Conservation (phyloP, 225 moss, liverwort and hornwort species). For the Physcomitrellopsis africana region DNA sequence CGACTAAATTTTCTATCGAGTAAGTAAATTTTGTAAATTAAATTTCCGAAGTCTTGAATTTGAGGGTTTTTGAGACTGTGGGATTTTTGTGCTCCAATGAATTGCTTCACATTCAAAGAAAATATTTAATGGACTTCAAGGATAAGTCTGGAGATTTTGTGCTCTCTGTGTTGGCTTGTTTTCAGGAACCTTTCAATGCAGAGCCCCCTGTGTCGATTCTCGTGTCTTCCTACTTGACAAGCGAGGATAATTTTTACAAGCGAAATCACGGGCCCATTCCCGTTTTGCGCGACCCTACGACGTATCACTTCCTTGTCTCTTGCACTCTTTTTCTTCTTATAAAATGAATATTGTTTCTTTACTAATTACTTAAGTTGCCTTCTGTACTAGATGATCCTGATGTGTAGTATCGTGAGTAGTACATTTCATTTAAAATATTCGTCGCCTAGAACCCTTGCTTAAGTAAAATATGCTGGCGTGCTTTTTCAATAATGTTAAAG, state of each 20-base stretch:
- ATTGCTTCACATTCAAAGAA: constrained; percentile 1
- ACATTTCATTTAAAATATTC: constrained; percentile 14
- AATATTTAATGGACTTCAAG: not conserved
- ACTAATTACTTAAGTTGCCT: not conserved
- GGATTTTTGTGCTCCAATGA: not conserved
- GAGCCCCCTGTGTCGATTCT: constrained; percentile 69
- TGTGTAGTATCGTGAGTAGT: not conserved
- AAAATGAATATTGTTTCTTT: constrained; percentile 6
- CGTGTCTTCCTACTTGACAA: constrained; percentile 65
- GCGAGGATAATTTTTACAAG: constrained; percentile 74
- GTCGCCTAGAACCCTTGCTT: not conserved
- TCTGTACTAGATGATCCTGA: constrained; percentile 14
- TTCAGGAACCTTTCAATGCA: constrained; percentile 85
- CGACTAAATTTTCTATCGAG: constrained; percentile 15
- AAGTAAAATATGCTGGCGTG: not conserved
- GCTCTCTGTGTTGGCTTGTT: constrained; percentile 22
- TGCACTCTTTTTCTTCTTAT: constrained; percentile 11
- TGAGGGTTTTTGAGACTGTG: constrained; percentile 5
- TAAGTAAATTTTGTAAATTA: not conserved
- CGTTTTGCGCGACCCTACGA: constrained; percentile 36
- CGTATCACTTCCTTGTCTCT: constrained; percentile 18
- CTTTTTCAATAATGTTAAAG: constrained; percentile 1
- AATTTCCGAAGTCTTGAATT: not conserved
- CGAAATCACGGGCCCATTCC: constrained; percentile 88
- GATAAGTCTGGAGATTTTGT: constrained; percentile 17